These are phyloP conservation scores for Candida sp. DNA, from an alignment of 1,139 yeast species.

Conservation along the genomic window DNA sequence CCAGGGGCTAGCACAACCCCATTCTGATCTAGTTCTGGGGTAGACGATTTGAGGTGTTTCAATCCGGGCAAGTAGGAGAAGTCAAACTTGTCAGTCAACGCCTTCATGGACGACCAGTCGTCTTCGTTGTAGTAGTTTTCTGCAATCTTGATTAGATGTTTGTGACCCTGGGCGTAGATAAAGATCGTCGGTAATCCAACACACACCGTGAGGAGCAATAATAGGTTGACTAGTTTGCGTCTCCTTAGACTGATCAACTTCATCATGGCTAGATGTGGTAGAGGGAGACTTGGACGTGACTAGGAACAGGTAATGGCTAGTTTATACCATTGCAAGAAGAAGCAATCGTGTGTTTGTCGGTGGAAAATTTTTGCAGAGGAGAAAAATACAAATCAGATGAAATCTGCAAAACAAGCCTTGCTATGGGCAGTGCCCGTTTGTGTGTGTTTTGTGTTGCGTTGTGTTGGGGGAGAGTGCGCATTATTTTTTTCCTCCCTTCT, in stretches of 20 bases:
- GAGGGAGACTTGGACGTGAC: no score
- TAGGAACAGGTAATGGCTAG: background rate
- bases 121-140: conserved; percentile 7
- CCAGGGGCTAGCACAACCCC: conserved; percentile 23
- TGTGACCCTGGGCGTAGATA: background rate
- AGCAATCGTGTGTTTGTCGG: background rate
- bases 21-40: conserved; percentile 2
- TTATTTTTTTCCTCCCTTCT: no score
- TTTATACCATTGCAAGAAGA: background rate
- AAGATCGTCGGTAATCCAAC: background rate
- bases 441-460: no score
- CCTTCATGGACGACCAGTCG: conserved; percentile 12
- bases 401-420: no score
- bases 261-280: background rate
- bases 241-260: conserved; percentile 7
- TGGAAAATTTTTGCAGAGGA: background rate
- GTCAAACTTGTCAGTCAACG: conserved; percentile 13
- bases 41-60: conserved; percentile 7
- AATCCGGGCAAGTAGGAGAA: conserved; percentile 11
- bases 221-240: conserved; percentile 9
- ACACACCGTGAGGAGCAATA: background rate
- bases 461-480: no score
- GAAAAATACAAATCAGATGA: no score
- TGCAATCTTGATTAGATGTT: conserved; percentile 4
- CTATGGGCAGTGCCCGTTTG: no score